Evolutionary conservation across 345 rosid genomes (phyloP).

Genomic region (Eucalyptus viminalis): DNA sequence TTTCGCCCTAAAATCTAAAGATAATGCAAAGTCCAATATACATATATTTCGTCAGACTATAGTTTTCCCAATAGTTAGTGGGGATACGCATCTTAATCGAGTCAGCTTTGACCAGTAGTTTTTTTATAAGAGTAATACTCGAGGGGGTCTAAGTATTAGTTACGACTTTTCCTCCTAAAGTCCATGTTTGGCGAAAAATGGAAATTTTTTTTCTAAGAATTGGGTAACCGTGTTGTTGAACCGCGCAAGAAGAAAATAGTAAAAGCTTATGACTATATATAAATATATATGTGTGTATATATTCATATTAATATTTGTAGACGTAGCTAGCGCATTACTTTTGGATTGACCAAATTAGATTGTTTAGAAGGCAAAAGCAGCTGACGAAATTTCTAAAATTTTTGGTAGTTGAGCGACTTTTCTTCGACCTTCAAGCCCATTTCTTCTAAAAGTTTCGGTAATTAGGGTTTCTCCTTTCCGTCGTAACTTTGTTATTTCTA

Average conservation of each 20-base stretch:
- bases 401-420: background rate
- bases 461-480: background rate
- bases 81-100: background rate
- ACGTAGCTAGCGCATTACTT: background rate
- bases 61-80: background rate
- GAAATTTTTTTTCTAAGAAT: background rate
- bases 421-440: background rate
- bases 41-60: background rate
- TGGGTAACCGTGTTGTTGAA: conserved; percentile 19
- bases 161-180: background rate
- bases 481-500: background rate
- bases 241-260: conserved; percentile 1
- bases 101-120: background rate
- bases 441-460: background rate
- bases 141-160: background rate
- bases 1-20: background rate
- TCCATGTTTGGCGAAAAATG: background rate
- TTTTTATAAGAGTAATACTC: background rate
- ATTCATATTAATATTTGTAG: background rate
- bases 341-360: background rate
- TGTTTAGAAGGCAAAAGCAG: background rate
- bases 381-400: background rate
- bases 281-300: background rate
- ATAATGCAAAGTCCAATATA: background rate
- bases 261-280: background rate